Evolutionary conservation across 2,329 filamentous ascomycete species (phyloP).

Genomic region (Curvularia hawaiiensis): DNA sequence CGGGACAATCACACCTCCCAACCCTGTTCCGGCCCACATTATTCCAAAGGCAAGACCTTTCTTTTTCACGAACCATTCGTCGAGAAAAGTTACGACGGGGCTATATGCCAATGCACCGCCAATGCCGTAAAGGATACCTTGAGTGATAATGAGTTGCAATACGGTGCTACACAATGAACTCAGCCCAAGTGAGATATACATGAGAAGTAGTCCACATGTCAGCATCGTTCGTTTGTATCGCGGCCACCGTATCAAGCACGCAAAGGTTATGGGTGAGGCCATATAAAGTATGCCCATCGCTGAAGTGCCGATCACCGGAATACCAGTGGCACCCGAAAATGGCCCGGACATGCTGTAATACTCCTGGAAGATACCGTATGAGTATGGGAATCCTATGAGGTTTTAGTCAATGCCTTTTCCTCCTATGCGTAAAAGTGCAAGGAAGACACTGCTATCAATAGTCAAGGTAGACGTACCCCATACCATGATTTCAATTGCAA

Average conservation of each 20-base stretch:
- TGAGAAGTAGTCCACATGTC: slow-evolving; percentile 44
- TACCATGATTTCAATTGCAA: slow-evolving; percentile 57
- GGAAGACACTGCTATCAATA: not conserved
- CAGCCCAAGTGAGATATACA: slow-evolving; percentile 41
- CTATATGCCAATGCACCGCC: slow-evolving; percentile 62
- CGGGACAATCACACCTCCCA: slow-evolving; percentile 52
- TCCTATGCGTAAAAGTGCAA: not conserved
- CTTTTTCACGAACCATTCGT: slow-evolving; percentile 65
- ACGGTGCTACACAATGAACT: slow-evolving; percentile 60
- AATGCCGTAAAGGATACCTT: slow-evolving; percentile 66
- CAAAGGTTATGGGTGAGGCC: slow-evolving; percentile 48
- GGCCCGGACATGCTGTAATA: slow-evolving; percentile 67
- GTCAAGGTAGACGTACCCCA: slow-evolving; percentile 46
- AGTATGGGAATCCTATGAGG: slow-evolving; percentile 65
- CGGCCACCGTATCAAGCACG: slow-evolving; percentile 43
- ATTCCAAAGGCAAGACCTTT: slow-evolving; percentile 68
- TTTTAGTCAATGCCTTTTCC: slow-evolving; percentile 4
- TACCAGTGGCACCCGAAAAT: slow-evolving; percentile 59
- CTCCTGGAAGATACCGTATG: slow-evolving; percentile 73
- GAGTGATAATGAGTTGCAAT: slow-evolving; percentile 62
- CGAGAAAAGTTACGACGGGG: slow-evolving; percentile 63
- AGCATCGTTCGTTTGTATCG: slow-evolving; percentile 36
- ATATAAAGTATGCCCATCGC: slow-evolving; percentile 60
- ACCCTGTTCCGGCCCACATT: slow-evolving; percentile 58
- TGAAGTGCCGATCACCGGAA: slow-evolving; percentile 69